A percentile compares a stretch with the other conserved stretches of the same genome.
These are phyloP conservation scores for Euclidium syriacum DNA, from an alignment of 345 rosid genomes.

Conservation along the genomic window DNA sequence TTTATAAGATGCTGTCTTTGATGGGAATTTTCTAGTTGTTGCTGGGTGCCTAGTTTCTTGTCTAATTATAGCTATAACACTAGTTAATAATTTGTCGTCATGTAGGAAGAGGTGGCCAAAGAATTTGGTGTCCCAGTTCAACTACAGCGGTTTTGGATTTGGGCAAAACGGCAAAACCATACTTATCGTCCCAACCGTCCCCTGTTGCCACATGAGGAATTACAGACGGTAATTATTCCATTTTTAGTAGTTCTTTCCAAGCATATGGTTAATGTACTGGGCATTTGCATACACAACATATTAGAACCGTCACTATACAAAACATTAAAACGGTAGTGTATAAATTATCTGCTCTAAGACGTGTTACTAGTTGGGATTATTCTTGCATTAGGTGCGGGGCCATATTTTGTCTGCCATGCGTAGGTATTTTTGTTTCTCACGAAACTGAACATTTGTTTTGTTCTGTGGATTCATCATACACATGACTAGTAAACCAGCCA, in stretches of 20 bases:
- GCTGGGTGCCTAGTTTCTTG: background rate
- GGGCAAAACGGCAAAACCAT: slow-evolving; percentile 98
- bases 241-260: background rate
- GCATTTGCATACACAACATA: background rate
- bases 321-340: no score
- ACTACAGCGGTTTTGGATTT: slow-evolving; percentile 86
- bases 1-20: background rate
- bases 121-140: slow-evolving; percentile 89
- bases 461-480: background rate
- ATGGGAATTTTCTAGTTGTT: background rate
- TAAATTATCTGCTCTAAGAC: slow-evolving; percentile 2
- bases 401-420: background rate
- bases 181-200: slow-evolving; percentile 97
- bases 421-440: background rate
- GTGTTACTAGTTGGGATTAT: background rate
- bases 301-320: background rate
- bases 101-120: slow-evolving; percentile 91
- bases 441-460: background rate
- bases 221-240: slow-evolving; percentile 52
- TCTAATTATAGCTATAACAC: background rate
- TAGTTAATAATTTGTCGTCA: slow-evolving; percentile 10
- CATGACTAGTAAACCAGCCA: background rate
- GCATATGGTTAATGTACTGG: background rate
- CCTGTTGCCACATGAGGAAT: slow-evolving; percentile 73
- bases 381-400: slow-evolving; percentile 1